Base-by-base conservation (phyloP, 805 yeast species). In the Yarrowia sp. region DNA sequence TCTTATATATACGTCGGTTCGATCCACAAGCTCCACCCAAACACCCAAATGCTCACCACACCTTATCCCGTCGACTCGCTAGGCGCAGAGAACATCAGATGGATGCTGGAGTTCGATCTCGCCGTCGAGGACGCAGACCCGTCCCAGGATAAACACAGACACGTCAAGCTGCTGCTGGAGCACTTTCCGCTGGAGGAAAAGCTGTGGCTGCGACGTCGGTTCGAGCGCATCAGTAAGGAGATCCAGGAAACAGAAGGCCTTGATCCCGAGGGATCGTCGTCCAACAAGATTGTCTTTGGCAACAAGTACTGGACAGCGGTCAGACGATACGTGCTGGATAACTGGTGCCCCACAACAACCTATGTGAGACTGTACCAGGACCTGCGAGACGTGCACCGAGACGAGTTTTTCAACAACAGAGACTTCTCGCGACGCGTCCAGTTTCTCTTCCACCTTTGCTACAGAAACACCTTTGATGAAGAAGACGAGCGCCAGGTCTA, bases 61-160 rank as follows among this genome's bases (percentile, higher is more conserved):
- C 41, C 45, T 19, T 59, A 59, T n/a, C 72, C 70, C 10, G 70
- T 71, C 42, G 7, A 19, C 63, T 52, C 45, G 3, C 22, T 64
- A 1, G 63, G 68, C 14, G 40, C 36, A 3, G 63, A 52, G 10
- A 48, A 64, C 63, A 64, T 52, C 26, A 12, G 63, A 36, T 52
- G 63, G 63, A 48, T 64, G 68, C 48, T 64, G 22, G 58, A 49
- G 16, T 49, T 49, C 14, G 68, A 52, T 36, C 38, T 64, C 5
- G 63, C 63, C 3, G 45, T 64, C 22, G 63, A 26, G 14, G 48
- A 52, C 8, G 58, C 68, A 35, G 58, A 63, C 36, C 19, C 15
- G 0, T 38, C 59, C 2, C 52, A 59, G 42, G 65, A 45, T 7
- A 59, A 59, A 35, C 3, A 35, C 42, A 43, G 52, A 32, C 65